Base-by-base conservation (phyloP, 176 grass and related monocot species). In the Lolium multiflorum region DNA sequence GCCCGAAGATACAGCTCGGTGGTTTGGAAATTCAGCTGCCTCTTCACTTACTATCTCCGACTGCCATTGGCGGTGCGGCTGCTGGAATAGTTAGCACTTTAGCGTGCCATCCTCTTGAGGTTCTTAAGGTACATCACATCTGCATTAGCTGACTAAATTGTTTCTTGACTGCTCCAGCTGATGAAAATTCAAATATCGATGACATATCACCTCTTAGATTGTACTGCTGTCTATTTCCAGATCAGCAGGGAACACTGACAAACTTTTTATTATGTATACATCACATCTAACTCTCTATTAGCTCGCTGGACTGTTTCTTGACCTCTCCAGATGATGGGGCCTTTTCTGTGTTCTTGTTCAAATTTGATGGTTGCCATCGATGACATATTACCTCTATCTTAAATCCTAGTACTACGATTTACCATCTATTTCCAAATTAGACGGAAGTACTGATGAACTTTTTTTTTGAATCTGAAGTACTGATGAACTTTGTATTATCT, bases 71-170 rank as follows among this genome's bases (percentile, higher is more conserved):
- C n/a, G 93, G 93, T 13, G 93, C 90, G 0, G 91, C 93, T 72
- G 90, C 93, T 52, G 90, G 93, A 28, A 91, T 95, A 47, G 68
- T 89, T 12, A 91, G 90, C 82, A 92, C 93, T 10, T 81, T 95
- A 37, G 8, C 82, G 22, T 95, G 93, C 75, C 93, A 95, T 81
- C 93, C 93, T 74, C 93, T 95, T 16, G 90, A 92, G 78, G 93
- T 92, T 44, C 39, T 95, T 41, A 95, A 95, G 87, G 91, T 97
- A 94, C 24, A 80, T 83, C 68, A 49, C 50, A 72, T 35, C 38
- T 54, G 17, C 28, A 54, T 56, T 18, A 59, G 5, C 7, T 4
- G 8, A 17, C 70, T 57, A 38, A 76, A 83, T 8, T 71, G 52
- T 61, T 48, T 79, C 38, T 79, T 61, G 77, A 17, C 39, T 43